These are phyloP conservation scores for Pseudogymnoascus sp. DNA, from an alignment of 2,329 filamentous ascomycete species.

Conservation along the genomic window DNA sequence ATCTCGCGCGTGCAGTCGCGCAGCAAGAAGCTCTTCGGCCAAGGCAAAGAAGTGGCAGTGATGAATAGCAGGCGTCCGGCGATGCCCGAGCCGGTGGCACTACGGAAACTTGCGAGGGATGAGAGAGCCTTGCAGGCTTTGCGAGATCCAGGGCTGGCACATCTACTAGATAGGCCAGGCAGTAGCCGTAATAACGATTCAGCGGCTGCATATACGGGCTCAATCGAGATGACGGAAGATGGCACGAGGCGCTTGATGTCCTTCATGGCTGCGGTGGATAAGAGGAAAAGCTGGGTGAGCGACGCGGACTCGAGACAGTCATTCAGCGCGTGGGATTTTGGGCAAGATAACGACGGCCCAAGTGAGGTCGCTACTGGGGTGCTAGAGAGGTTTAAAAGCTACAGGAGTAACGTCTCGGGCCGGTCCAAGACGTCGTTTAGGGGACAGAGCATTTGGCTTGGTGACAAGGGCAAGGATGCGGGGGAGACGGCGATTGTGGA, in stretches of 20 bases:
- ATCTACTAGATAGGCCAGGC: background rate
- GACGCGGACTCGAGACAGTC: background rate
- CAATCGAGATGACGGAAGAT: background rate
- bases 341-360: background rate
- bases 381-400: background rate
- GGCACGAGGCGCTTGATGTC: background rate
- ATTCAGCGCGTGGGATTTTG: background rate
- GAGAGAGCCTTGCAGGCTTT: background rate
- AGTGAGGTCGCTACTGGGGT: background rate
- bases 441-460: background rate
- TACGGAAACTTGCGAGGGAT: background rate
- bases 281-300: background rate
- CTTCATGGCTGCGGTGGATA: background rate
- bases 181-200: background rate
- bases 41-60: background rate
- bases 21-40: background rate
- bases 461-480: background rate
- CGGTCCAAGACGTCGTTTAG: background rate
- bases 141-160: background rate
- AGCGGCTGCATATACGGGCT: background rate
- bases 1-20: conserved; percentile 12
- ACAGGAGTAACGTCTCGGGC: background rate
- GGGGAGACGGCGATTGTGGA: background rate
- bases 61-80: background rate
- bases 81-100: background rate